A percentile compares a stretch with the other conserved stretches of the same genome.
These are phyloP conservation scores for Pleomassaria siparia DNA, from an alignment of 2,329 filamentous ascomycete genomes.

Conservation along the genomic window DNA sequence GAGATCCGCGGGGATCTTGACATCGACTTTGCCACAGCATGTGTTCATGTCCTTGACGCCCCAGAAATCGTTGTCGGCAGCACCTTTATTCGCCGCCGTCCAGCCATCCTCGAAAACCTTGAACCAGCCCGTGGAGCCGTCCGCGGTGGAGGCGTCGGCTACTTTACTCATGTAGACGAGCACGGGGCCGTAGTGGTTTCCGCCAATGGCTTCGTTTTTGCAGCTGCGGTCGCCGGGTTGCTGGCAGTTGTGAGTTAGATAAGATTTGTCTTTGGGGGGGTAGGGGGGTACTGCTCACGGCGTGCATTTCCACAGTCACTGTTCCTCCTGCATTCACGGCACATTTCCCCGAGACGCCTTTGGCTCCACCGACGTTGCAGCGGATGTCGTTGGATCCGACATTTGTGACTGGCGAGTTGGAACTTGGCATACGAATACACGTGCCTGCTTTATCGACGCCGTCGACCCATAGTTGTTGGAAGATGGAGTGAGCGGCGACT, in stretches of 20 bases:
- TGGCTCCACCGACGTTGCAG: slow-evolving; percentile 39
- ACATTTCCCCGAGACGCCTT: slow-evolving; percentile 23
- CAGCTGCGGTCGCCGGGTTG: slow-evolving; percentile 27
- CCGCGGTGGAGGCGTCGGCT: slow-evolving; percentile 42
- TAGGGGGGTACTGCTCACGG: slow-evolving; percentile 7
- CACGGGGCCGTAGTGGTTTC: slow-evolving; percentile 56
- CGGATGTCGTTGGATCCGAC: slow-evolving; percentile 56
- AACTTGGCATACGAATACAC: slow-evolving; percentile 19
- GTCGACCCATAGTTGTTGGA: slow-evolving; percentile 49
- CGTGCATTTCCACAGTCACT: slow-evolving; percentile 32
- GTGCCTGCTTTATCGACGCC: slow-evolving; percentile 41
- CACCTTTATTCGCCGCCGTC: slow-evolving; percentile 28
- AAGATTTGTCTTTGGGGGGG: too few relatives aligned
- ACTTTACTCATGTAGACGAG: slow-evolving; percentile 59
- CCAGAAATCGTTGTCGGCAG: slow-evolving; percentile 24
- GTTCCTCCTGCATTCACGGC: slow-evolving; percentile 22
- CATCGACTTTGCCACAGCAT: slow-evolving; percentile 28
- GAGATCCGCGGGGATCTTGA: slow-evolving; percentile 21
- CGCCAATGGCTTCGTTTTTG: slow-evolving; percentile 56
- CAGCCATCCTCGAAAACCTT: slow-evolving; percentile 42
- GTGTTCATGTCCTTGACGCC: slow-evolving; percentile 28
- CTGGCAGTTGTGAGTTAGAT: slow-evolving; percentile 20
- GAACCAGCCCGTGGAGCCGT: slow-evolving; percentile 20
- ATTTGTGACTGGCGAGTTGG: slow-evolving; percentile 50
- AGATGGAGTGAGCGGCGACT: slow-evolving; percentile 49